Percentiles rank a stretch among this genome's conserved stretches.
Conservation (phyloP, 768 basidiomycete genomes). For the Auricularia auricula-judae region DNA sequence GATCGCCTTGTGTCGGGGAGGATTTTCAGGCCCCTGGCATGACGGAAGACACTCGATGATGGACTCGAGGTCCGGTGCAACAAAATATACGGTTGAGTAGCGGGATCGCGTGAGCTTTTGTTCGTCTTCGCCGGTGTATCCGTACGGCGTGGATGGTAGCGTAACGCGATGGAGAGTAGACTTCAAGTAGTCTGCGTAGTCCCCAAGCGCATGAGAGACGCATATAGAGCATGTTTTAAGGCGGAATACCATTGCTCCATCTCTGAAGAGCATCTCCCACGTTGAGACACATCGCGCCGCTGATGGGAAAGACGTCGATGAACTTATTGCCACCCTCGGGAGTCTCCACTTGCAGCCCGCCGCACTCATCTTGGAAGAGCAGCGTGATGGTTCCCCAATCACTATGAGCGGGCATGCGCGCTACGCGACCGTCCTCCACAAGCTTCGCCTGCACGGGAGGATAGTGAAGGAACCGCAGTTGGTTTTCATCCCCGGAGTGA, state of each 20-base stretch:
- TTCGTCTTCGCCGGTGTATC: not conserved
- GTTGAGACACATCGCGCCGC: not conserved
- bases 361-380: conserved; percentile 47
- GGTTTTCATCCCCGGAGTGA: conserved; percentile 38
- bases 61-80: not conserved
- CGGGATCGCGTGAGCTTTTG: not conserved
- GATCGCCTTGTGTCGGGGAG: not conserved
- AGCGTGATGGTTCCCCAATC: conserved; percentile 51
- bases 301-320: conserved; percentile 11
- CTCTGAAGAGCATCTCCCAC: not conserved
- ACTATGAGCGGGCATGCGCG: conserved; percentile 30
- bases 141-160: not conserved
- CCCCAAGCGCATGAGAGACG: not conserved
- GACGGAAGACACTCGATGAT: not conserved
- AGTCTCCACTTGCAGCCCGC: conserved; percentile 53
- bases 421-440: conserved; percentile 26
- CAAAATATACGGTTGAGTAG: not conserved
- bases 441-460: conserved; percentile 28
- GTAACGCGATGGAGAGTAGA: not conserved
- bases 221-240: not conserved
- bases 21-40: not conserved
- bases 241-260: not conserved
- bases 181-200: not conserved
- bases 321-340: conserved; percentile 32
- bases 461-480: conserved; percentile 48